Percentiles rank a stretch among this genome's conserved stretches.
These are phyloP conservation scores for Clavulina sp. DNA, from an alignment of 768 basidiomycete genomes.

Conservation along the genomic window DNA sequence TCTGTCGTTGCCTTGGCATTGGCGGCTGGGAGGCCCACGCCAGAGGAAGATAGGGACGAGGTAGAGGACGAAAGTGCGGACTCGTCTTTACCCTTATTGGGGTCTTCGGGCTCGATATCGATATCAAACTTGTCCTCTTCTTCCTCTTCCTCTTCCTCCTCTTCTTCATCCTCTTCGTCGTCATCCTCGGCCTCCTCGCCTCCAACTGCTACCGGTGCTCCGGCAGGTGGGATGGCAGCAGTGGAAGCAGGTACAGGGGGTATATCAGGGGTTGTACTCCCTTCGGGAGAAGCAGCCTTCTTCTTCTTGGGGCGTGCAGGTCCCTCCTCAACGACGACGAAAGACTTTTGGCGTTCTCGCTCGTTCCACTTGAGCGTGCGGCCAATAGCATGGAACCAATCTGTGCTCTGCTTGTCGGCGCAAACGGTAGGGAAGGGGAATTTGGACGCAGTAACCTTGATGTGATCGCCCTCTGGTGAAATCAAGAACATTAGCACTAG, in stretches of 20 bases:
- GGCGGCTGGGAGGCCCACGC: background rate
- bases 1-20: constrained; percentile 11
- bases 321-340: constrained; percentile 91
- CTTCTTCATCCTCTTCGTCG: constrained; percentile 28
- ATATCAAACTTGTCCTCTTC: constrained; percentile 82
- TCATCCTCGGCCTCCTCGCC: constrained; percentile 29
- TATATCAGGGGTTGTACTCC: background rate
- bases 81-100: constrained; percentile 5
- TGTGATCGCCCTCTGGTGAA: constrained; percentile 86
- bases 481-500: background rate
- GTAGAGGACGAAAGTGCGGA: no score
- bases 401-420: constrained; percentile 90
- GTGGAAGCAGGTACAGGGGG: no score
- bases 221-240: background rate
- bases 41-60: background rate
- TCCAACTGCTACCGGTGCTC: constrained; percentile 22
- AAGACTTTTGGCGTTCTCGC: constrained; percentile 93
- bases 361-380: constrained; percentile 99
- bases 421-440: constrained; percentile 99
- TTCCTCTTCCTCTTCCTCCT: constrained; percentile 32
- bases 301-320: constrained; percentile 25
- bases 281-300: background rate
- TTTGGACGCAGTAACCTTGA: constrained; percentile 91
- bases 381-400: constrained; percentile 97
- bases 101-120: constrained; percentile 57